Evolutionary conservation across 1,139 yeast species (phyloP), one percentile per base, ranked within the genome.

Genomic region (Williopsis jadinii): DNA sequence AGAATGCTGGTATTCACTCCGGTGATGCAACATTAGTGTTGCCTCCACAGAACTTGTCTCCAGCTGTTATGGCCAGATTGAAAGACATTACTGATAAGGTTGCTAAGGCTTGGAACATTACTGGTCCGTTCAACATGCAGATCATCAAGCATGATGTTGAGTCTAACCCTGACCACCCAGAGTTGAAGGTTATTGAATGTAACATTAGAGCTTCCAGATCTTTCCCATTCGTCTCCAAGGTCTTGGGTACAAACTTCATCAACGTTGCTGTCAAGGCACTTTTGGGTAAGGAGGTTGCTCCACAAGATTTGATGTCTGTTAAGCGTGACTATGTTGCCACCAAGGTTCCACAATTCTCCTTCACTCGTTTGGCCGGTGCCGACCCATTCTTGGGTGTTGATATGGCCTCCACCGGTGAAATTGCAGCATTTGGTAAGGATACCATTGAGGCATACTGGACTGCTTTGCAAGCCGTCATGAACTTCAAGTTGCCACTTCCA

Each of bases 111-210:
- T 88, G 94, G 90, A 84, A 86, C 48, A 90, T 92, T 54, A 86
- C 97, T 37, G 98, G 98, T 57, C 98, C 98, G 19, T 92, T 85
- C 77, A 92, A 92, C 70, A 92, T 92, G 95, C 98, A 92, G 71
- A 81, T 92, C 64, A 92, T 90, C 64, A 81, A 83, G 66, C 80
- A 82, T 40, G 76, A 71, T 45, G 62, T 66, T 39, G 63, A 66
- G 30, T 65, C 70, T 11, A 71, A 75, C 42, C 58, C 58, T 47
- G 54, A 53, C 35, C 49, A 50, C 47, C 68, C 75, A 43, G 76
- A 74, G 40, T 73, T 87, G 59, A 92, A 92, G 75, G 98, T 92
- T 49, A 92, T 92, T 62, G 98, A 92, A 71, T 92, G 98, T 77
- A 92, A 92, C 67, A 85, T 92, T 58, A 84, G 98, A 69, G 98